A percentile compares a stretch with the other conserved stretches of the same genome.
phyloP scores from a whole-genome alignment of 179 eudicot genomes.

The Vitellaria paradoxa region DNA sequence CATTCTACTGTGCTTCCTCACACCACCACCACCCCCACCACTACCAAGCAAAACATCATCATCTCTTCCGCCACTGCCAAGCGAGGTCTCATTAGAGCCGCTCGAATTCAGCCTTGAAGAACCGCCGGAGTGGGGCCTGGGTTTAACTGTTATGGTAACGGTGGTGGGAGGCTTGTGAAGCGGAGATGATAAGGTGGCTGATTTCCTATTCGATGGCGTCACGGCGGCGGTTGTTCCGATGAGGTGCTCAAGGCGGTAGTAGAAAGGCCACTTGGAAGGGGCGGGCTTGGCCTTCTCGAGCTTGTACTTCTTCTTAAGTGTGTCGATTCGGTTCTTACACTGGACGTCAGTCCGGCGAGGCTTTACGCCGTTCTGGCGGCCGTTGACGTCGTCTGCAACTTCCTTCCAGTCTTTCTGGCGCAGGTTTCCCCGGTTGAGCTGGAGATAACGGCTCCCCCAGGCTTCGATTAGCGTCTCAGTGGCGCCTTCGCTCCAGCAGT shows the following conservation, averaged over 20 bases:
- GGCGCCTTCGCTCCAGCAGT: slow-evolving; percentile 66
- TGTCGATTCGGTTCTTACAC: slow-evolving; percentile 70
- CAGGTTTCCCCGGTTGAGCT: slow-evolving; percentile 23
- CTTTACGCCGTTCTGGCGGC: slow-evolving; percentile 43
- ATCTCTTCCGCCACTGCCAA: no score
- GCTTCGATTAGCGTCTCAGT: slow-evolving; percentile 54
- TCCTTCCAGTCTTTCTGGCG: slow-evolving; percentile 55
- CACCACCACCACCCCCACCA: no score
- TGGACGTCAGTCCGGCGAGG: slow-evolving; percentile 54
- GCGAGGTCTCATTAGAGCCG: no score
- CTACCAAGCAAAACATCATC: no score
- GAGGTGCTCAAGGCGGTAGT: background rate
- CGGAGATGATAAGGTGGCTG: no score
- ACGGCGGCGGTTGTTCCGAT: background rate
- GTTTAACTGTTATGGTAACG: no score
- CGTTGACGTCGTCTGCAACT: slow-evolving; percentile 58
- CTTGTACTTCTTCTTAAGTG: slow-evolving; percentile 59
- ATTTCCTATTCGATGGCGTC: no score
- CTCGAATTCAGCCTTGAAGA: no score
- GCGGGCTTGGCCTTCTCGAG: slow-evolving; percentile 46
- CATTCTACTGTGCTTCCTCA: no score
- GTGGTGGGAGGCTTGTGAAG: no score
- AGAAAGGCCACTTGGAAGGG: slow-evolving; percentile 36
- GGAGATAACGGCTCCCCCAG: slow-evolving; percentile 52
- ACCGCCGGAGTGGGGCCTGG: no score